Evolutionary conservation across 257 asterid genomes (phyloP), one percentile per base, ranked within the genome.

Genomic region (Lantana camara): DNA sequence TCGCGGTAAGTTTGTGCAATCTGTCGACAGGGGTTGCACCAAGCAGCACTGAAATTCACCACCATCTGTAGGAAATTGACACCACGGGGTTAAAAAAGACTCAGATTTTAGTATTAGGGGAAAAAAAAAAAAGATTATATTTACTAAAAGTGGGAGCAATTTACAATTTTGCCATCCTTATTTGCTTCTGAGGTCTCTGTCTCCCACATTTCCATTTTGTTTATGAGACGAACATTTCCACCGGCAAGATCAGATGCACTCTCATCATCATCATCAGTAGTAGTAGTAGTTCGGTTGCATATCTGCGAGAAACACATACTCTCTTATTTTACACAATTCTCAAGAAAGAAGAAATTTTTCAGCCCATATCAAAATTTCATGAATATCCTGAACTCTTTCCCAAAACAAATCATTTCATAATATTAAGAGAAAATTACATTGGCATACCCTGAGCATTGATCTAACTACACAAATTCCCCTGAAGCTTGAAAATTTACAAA

Each of bases 41-140:
- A 84, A 1, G 90, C 45, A 7, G 95, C 84, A 32, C 93, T 87
- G 77, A 87, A 87, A 79, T 87, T 87, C 64, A 77, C 88, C 44
- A 79, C 81, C 37, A 79, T 71, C 94, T 85, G 78, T 74, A 38
- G 40, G 20, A 74, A 35, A 35, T 4, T 9, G 1, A 35, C 40
- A 62, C 13, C 44, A 30, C 45, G 14, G 40, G 15, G 7, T 3
- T 44, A n/a, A 29, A 45, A 35, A 67, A 14, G 7, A 9, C 40
- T 27, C 5, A n/a, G 32, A 35, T 35, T 35, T 35, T 35, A 35
- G 40, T 35, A 27, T 35, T 35, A 2, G 32, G 32, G n/a, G n/a
- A n/a, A n/a, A 30, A 30, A 35, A 35, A 4, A 35, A 7, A 2
- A 3, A 7, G 7, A 35, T 35, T 3, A 35, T 4, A 35, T 35